Evolutionary conservation across 2,329 filamentous ascomycete species (phyloP).

Genomic region (Cladosporium sp.): DNA sequence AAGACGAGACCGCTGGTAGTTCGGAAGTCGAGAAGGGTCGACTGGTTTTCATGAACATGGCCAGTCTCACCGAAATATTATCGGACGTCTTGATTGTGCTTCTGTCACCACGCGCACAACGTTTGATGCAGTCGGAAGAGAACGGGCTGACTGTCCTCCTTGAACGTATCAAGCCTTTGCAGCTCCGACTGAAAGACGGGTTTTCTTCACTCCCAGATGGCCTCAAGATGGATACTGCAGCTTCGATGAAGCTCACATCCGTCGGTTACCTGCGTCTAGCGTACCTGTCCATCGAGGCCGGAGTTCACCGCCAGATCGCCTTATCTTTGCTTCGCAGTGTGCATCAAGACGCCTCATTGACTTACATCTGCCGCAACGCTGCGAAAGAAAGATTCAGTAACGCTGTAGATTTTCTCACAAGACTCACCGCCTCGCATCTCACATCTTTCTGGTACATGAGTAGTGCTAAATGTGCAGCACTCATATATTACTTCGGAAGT

Average conservation of each 20-base stretch:
- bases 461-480: constrained; percentile 39
- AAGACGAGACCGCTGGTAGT: constrained; percentile 26
- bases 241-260: constrained; percentile 28
- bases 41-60: constrained; percentile 29
- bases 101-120: constrained; percentile 21
- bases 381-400: constrained; percentile 40
- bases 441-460: constrained; percentile 47
- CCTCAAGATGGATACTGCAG: constrained; percentile 24
- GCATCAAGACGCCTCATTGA: constrained; percentile 28
- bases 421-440: constrained; percentile 42
- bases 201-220: constrained; percentile 22
- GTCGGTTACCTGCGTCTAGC: constrained; percentile 43
- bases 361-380: constrained; percentile 39
- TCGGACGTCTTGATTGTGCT: constrained; percentile 21
- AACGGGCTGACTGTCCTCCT: constrained; percentile 19
- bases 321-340: constrained; percentile 23
- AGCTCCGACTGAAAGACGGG: constrained; percentile 25
- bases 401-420: constrained; percentile 43
- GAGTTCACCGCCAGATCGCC: constrained; percentile 40
- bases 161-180: constrained; percentile 24
- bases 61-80: constrained; percentile 22
- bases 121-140: constrained; percentile 14
- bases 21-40: constrained; percentile 27
- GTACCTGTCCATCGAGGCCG: constrained; percentile 45
- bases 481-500: constrained; percentile 41